These are phyloP conservation scores for Fusarium anguioides DNA, from an alignment of 2,329 filamentous ascomycete genomes.

Conservation along the genomic window DNA sequence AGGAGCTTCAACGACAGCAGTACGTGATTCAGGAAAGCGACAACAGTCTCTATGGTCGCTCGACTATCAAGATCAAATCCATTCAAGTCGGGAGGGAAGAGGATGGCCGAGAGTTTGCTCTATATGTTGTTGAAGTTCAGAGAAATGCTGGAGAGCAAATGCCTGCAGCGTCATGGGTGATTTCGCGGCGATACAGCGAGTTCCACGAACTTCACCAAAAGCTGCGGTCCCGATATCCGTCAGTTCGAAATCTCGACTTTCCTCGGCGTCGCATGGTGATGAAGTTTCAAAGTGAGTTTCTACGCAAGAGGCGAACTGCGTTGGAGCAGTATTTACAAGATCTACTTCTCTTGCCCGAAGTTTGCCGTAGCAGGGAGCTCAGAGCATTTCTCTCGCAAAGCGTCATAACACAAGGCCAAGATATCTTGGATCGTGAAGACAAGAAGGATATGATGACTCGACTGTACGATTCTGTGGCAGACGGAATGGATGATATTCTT, in stretches of 20 bases:
- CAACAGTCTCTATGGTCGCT: constrained; percentile 93
- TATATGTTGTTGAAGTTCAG: constrained; percentile 93
- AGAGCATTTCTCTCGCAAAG: constrained; percentile 93
- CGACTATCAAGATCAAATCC: constrained; percentile 88
- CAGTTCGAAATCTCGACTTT: constrained; percentile 90
- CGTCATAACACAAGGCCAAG: constrained; percentile 74
- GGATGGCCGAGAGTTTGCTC: constrained; percentile 90
- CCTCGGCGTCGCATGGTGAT: constrained; percentile 92
- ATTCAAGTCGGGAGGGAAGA: constrained; percentile 93
- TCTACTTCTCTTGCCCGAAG: constrained; percentile 86
- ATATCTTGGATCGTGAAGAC: constrained; percentile 67
- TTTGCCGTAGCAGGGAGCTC: constrained; percentile 92
- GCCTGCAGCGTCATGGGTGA: constrained; percentile 93
- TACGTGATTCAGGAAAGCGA: constrained; percentile 98
- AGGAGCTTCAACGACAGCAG: constrained; percentile 95
- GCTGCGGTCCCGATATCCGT: constrained; percentile 84
- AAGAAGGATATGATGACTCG: constrained; percentile 92
- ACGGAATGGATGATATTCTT: constrained; percentile 97
- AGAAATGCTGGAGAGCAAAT: constrained; percentile 93
- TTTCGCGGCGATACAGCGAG: constrained; percentile 94
- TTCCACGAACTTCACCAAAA: constrained; percentile 96
- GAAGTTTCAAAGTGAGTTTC: constrained; percentile 95
- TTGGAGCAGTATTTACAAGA: constrained; percentile 87
- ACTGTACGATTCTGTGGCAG: constrained; percentile 95
- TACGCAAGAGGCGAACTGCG: constrained; percentile 86